These are phyloP conservation scores for Monilinia aucupariae DNA, from an alignment of 2,329 filamentous ascomycete genomes.

Conservation along the genomic window DNA sequence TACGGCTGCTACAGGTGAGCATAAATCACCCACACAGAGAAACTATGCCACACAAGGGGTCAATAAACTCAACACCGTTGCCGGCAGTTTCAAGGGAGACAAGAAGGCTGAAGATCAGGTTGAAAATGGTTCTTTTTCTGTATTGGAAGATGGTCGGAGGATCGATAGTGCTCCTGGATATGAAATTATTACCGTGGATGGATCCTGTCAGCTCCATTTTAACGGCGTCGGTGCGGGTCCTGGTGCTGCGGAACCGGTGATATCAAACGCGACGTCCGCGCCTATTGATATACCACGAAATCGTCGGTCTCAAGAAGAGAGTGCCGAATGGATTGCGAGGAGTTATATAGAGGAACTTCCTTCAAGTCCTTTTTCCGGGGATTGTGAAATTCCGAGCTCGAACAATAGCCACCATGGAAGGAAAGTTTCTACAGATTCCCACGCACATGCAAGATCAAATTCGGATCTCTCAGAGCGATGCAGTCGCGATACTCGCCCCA, in stretches of 20 bases:
- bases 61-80: not conserved
- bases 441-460: not conserved
- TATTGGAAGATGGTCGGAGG: not conserved
- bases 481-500: not conserved
- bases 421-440: not conserved
- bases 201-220: not conserved
- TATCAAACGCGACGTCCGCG: not conserved
- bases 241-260: not conserved
- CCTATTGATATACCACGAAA: constrained; percentile 8
- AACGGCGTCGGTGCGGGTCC: not conserved
- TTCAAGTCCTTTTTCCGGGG: not conserved
- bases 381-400: not conserved
- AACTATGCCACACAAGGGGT: not conserved
- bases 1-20: not conserved
- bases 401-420: not conserved
- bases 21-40: not conserved
- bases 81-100: not conserved
- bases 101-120: not conserved
- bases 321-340: not conserved
- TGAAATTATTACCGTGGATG: not conserved
- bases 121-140: not conserved
- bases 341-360: not conserved
- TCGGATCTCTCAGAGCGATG: not conserved
- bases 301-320: not conserved
- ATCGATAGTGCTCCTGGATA: not conserved